A percentile compares a stretch with the other conserved stretches of the same genome.
Conservation (phyloP, 2,329 filamentous ascomycete genomes). For the Colletotrichum endophyticum region DNA sequence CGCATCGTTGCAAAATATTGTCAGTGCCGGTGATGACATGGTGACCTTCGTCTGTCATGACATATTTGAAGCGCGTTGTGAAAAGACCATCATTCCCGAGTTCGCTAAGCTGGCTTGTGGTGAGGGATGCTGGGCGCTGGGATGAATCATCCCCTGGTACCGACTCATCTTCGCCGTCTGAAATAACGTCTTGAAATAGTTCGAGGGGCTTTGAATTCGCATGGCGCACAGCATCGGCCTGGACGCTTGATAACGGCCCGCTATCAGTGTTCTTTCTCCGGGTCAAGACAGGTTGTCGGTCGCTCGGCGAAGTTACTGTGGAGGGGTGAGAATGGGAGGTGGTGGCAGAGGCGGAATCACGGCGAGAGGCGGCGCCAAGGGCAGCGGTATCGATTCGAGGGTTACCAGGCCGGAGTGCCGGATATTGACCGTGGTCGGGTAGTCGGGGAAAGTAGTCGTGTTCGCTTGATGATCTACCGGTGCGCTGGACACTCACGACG, state of each 20-base stretch:
- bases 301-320: slow-evolving; percentile 20
- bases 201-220: slow-evolving; percentile 36
- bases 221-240: slow-evolving; percentile 47
- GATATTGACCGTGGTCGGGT: slow-evolving; percentile 36
- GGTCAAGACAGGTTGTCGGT: slow-evolving; percentile 20
- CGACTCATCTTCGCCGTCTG: slow-evolving; percentile 28
- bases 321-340: not conserved
- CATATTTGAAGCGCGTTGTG: slow-evolving; percentile 79
- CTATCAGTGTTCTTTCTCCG: slow-evolving; percentile 39
- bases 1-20: slow-evolving; percentile 77
- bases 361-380: slow-evolving; percentile 23
- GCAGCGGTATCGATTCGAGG: slow-evolving; percentile 31
- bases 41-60: slow-evolving; percentile 78
- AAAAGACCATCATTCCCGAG: slow-evolving; percentile 42
- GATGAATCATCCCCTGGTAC: not conserved
- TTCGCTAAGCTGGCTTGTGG: not conserved
- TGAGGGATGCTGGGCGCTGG: not conserved
- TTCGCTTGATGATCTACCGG: slow-evolving; percentile 41
- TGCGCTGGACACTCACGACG: slow-evolving; percentile 73
- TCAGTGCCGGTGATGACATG: slow-evolving; percentile 82
- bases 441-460: slow-evolving; percentile 40
- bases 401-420: slow-evolving; percentile 31
- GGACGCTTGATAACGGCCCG: slow-evolving; percentile 49
- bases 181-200: slow-evolving; percentile 24
- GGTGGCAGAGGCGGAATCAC: slow-evolving; percentile 1